Evolutionary conservation across 108 stramenopile genomes (phyloP), one percentile per base, ranked within the genome.

Genomic region (Fistulifera pelliculosa): DNA sequence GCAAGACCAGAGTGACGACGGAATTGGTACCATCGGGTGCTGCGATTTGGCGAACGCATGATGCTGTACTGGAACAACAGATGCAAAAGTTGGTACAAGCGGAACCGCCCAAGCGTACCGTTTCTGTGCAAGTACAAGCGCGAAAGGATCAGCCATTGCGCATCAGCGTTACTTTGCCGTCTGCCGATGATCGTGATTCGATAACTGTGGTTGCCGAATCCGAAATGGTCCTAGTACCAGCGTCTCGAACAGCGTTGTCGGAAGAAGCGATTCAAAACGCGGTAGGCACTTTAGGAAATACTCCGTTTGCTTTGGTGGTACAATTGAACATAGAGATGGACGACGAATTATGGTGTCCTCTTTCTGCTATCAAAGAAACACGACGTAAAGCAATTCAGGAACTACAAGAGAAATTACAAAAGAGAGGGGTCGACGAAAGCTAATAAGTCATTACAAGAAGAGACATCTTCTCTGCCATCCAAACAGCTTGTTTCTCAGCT

Each of bases 21-120:
- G 31, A 35, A 35, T 35, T 77, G 66, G 76, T 75, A 4, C 83
- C 83, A 19, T 64, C 58, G 26, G 80, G 80, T 22, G 66, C 80
- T 45, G 73, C 76, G 35, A 70, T 87, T 24, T 87, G 86, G 86
- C 75, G 74, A 41, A 87, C 86, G 24, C 62, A 71, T 27, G 81
- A 87, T 64, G 67, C 75, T 10, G 60, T 70, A n/a, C 65, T 87
- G 0, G 66, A 65, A 28, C 74, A 73, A 38, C 67, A 79, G 41
- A 70, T 83, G 67, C 51, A 51, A 38, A 54, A 69, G 15, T 70
- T 87, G 12, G 69, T 61, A 18, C 66, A 71, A 26, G 55, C 70
- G 1, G 23, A 22, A 0, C 2, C 62, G 5, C 55, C 60, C 1
- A 49, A 40, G 22, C 47, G 70, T 28, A 25, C 35, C 8, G 31